phyloP scores from a whole-genome alignment of 1,284 basidiomycete species.

The Vanrija sp. region DNA sequence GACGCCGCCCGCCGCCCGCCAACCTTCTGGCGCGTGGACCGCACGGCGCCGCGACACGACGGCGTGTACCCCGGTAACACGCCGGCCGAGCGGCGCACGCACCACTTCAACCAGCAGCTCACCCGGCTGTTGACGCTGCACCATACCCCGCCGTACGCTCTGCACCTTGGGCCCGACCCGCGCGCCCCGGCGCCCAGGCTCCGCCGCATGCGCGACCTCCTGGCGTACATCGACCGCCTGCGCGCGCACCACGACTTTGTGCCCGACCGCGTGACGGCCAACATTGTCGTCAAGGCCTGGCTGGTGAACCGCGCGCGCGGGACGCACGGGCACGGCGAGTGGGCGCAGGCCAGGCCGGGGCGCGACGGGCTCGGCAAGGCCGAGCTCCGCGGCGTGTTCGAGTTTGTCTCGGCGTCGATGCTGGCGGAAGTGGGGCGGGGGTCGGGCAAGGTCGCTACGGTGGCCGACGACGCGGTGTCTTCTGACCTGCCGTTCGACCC shows the following conservation, averaged over 20 bases:
- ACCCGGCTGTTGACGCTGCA: constrained; percentile 9
- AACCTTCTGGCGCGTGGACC: constrained; percentile 7
- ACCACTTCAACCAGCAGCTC: constrained; percentile 12
- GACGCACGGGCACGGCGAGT: background rate
- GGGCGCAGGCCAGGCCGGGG: constrained; percentile 1
- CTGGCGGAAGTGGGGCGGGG: background rate
- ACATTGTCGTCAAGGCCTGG: constrained; percentile 42
- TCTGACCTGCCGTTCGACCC: constrained; percentile 1
- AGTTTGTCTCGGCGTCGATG: constrained; percentile 9
- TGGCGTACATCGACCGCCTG: constrained; percentile 26
- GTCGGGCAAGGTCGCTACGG: background rate
- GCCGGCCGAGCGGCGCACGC: constrained; percentile 7
- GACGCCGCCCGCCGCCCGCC: constrained; percentile 1
- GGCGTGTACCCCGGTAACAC: constrained; percentile 3
- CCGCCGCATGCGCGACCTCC: constrained; percentile 27
- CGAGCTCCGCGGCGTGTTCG: constrained; percentile 17
- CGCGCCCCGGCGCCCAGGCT: constrained; percentile 12
- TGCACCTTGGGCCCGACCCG: background rate
- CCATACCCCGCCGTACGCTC: constrained; percentile 4
- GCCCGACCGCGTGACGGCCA: constrained; percentile 41
- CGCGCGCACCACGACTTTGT: constrained; percentile 29
- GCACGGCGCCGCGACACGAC: background rate
- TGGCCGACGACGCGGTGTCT: background rate
- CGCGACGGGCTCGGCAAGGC: background rate
- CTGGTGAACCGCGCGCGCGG: constrained; percentile 12